These are phyloP conservation scores for Colletotrichum sp. DNA, from an alignment of 2,329 filamentous ascomycete species.

Conservation along the genomic window DNA sequence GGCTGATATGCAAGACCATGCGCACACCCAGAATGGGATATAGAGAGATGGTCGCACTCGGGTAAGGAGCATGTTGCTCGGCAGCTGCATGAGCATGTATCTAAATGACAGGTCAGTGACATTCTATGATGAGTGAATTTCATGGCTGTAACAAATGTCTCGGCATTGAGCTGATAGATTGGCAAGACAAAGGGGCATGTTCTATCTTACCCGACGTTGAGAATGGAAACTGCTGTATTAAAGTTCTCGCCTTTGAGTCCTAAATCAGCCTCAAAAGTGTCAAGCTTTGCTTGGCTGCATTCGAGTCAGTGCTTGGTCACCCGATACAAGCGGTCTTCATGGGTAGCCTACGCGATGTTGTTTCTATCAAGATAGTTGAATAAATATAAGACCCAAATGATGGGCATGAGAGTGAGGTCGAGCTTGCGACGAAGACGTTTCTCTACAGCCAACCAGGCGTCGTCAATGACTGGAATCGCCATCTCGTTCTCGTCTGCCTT, in stretches of 20 bases:
- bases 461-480: neutral
- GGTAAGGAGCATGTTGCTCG: slow-evolving; percentile 22
- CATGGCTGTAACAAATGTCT: neutral
- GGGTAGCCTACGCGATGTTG: slow-evolving; percentile 14
- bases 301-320: neutral
- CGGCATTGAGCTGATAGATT: rapidly evolving
- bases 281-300: neutral
- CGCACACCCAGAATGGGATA: slow-evolving; percentile 14
- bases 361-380: slow-evolving; percentile 9
- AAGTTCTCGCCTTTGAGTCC: neutral
- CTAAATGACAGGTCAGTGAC: neutral
- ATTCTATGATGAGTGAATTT: neutral
- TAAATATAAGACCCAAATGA: neutral
- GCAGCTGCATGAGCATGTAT: neutral
- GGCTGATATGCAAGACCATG: slow-evolving; percentile 6
- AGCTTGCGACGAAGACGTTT: slow-evolving; percentile 23
- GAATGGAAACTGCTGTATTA: neutral
- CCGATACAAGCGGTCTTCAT: neutral
- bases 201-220: neutral
- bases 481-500: neutral
- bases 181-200: neutral
- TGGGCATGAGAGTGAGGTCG: slow-evolving; percentile 25
- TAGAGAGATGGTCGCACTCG: slow-evolving; percentile 18
- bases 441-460: neutral
- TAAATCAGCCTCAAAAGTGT: neutral